These are phyloP conservation scores for Phytophthora agathidicida DNA, from an alignment of 352 stramenopile genomes.

Conservation along the genomic window DNA sequence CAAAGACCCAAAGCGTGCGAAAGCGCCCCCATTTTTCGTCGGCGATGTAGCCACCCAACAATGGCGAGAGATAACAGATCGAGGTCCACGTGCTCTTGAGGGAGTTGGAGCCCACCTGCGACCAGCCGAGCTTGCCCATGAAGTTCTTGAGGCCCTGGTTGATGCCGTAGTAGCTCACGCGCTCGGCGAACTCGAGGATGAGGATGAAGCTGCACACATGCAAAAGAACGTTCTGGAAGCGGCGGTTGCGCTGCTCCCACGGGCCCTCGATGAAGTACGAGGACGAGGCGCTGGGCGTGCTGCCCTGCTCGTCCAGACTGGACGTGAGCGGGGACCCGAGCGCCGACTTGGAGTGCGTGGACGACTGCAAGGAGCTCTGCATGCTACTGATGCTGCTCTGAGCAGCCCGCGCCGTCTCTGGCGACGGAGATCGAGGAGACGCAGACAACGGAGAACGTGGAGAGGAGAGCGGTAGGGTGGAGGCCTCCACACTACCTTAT, in stretches of 20 bases:
- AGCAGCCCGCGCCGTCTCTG: constrained; percentile 13
- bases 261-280: constrained; percentile 79
- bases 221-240: constrained; percentile 85
- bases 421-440: constrained; percentile 1
- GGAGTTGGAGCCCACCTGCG: constrained; percentile 81
- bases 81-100: constrained; percentile 91
- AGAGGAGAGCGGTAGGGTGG: background rate
- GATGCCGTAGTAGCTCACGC: constrained; percentile 89
- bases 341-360: constrained; percentile 60
- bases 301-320: constrained; percentile 41
- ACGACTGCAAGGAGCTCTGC: constrained; percentile 55
- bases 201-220: constrained; percentile 89
- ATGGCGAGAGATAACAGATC: constrained; percentile 85
- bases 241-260: constrained; percentile 77
- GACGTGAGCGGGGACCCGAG: constrained; percentile 44
- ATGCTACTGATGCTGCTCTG: too few species aligned
- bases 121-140: constrained; percentile 77
- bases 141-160: constrained; percentile 91
- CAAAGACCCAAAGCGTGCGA: constrained; percentile 85
- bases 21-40: constrained; percentile 89
- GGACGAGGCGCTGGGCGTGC: constrained; percentile 57
- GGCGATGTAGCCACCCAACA: constrained; percentile 85
- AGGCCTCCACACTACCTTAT: background rate
- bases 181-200: constrained; percentile 86
- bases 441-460: background rate